A percentile compares a stretch with the other conserved stretches of the same genome.
These are phyloP conservation scores for Vitis hybrid DNA, from an alignment of 177 flowering plant genomes.

Conservation along the genomic window DNA sequence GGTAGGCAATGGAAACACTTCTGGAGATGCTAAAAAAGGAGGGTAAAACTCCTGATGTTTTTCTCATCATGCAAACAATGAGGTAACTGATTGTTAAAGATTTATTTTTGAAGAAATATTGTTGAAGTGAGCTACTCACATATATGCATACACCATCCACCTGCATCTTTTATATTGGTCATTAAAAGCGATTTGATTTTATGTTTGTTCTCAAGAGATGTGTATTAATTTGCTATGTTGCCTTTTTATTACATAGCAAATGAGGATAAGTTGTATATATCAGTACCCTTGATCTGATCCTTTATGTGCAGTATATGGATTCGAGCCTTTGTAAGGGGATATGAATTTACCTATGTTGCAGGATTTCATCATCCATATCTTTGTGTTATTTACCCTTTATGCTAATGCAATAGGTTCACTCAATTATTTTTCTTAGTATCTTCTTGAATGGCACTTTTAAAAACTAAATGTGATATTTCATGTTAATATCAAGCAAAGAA, in stretches of 20 bases:
- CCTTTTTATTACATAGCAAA: background rate
- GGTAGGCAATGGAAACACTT: slow-evolving; percentile 68
- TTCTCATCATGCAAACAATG: slow-evolving; percentile 64
- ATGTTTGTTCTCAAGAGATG: background rate
- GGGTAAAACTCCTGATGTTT: slow-evolving; percentile 58
- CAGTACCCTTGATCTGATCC: background rate
- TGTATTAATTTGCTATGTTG: background rate
- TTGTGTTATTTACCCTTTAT: too few relatives aligned
- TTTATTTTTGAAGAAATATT: background rate
- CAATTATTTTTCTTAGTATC: too few relatives aligned
- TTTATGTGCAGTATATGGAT: background rate
- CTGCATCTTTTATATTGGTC: background rate
- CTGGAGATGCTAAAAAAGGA: slow-evolving; percentile 78
- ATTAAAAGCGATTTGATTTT: background rate
- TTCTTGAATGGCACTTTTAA: too few relatives aligned
- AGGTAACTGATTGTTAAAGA: slow-evolving; percentile 42
- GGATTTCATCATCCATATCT: background rate
- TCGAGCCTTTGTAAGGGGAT: background rate
- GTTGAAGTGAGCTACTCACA: background rate
- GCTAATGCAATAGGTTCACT: too few relatives aligned
- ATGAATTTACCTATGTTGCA: background rate
- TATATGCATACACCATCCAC: background rate
- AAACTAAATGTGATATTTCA: too few relatives aligned
- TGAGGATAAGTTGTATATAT: background rate
- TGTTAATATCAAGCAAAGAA: too few relatives aligned